Percentiles rank a stretch among this genome's conserved stretches.
phyloP scores from a whole-genome alignment of 2,329 filamentous ascomycete species.

The Penicillium sp. region DNA sequence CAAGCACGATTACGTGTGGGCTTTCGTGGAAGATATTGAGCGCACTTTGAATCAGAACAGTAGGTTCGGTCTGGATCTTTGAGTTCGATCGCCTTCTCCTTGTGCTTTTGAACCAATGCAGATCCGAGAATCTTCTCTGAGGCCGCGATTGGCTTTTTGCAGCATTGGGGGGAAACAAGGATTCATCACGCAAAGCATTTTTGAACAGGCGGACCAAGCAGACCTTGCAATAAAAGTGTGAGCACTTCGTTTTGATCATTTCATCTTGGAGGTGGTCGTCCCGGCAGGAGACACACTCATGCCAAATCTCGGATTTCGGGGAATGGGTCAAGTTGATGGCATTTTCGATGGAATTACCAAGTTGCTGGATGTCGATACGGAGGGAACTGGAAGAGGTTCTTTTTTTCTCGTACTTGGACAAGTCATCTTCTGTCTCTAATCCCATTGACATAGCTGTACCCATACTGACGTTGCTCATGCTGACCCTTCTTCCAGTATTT shows the following conservation, averaged over 20 bases:
- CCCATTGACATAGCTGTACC: neutral
- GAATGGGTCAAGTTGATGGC: neutral
- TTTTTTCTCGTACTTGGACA: neutral
- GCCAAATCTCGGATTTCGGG: neutral
- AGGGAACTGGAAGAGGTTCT: neutral
- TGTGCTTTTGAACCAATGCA: neutral
- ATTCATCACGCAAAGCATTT: neutral
- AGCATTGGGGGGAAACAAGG: constrained; percentile 6
- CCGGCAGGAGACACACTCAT: constrained; percentile 1
- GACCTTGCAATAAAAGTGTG: constrained; percentile 1
- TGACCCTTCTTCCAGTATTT: too few relatives aligned
- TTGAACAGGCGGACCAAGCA: neutral
- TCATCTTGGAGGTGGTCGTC: neutral
- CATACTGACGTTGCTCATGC: neutral
- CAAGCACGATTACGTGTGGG: neutral
- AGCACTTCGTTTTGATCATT: neutral
- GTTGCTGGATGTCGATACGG: neutral
- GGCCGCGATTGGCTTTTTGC: neutral
- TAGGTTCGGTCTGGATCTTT: constrained; percentile 1
- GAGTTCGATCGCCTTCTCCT: neutral
- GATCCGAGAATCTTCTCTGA: neutral
- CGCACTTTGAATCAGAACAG: constrained; percentile 1
- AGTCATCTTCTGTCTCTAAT: neutral
- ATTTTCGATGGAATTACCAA: neutral
- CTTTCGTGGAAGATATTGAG: neutral